phyloP scores from a whole-genome alignment of 2,329 filamentous ascomycete species.

The Neurospora crassa region DNA sequence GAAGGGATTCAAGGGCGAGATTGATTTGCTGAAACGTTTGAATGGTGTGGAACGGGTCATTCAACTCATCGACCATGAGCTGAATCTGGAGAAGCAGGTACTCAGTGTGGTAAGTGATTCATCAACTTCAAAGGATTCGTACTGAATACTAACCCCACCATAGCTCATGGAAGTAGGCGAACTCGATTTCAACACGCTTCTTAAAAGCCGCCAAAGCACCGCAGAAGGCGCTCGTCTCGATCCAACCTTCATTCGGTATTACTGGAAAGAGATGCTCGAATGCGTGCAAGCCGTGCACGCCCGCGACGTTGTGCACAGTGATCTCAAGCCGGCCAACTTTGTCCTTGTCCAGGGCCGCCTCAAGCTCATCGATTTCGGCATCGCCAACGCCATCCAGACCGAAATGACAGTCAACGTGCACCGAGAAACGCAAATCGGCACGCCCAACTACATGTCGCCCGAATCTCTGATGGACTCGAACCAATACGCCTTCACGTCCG shows the following conservation, averaged over 20 bases:
- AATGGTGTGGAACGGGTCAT: conserved; percentile 84
- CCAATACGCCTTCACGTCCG: conserved; percentile 29
- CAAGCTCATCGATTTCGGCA: conserved; percentile 97
- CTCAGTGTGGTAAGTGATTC: conserved; percentile 65
- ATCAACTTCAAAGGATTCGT: background rate
- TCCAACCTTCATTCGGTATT: conserved; percentile 85
- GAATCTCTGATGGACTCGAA: conserved; percentile 88
- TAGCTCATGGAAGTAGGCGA: conserved; percentile 97
- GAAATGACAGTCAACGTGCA: conserved; percentile 97
- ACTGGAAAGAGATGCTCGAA: conserved; percentile 99
- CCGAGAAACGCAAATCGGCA: conserved; percentile 88
- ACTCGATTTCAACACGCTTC: conserved; percentile 78
- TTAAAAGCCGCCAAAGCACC: conserved; percentile 59
- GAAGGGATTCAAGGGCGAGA: conserved; percentile 86
- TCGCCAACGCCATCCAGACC: conserved; percentile 91
- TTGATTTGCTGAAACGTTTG: conserved; percentile 77
- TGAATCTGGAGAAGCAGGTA: conserved; percentile 84
- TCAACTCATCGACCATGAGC: conserved; percentile 80
- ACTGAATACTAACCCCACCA: conserved; percentile 2
- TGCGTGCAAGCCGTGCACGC: conserved; percentile 85
- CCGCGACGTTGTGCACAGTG: conserved; percentile 88
- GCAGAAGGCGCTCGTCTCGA: conserved; percentile 70
- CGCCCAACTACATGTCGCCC: conserved; percentile 97
- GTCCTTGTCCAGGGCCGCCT: conserved; percentile 81
- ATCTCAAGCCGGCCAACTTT: conserved; percentile 96